Evolutionary conservation across 257 asterid genomes (phyloP).

Genomic region (Nyctanthes arbortristis): DNA sequence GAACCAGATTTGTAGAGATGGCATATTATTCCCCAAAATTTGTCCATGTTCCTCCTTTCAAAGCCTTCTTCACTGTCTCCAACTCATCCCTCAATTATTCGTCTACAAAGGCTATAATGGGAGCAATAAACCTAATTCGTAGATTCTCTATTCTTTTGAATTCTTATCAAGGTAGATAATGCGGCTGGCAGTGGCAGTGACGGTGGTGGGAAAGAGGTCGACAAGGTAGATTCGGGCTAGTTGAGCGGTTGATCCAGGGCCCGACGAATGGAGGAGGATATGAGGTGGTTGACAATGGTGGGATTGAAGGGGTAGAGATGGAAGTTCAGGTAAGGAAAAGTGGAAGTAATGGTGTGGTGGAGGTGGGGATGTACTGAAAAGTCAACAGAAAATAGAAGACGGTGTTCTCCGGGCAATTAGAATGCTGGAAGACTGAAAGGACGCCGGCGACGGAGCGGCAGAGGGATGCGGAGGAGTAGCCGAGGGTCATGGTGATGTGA

Average conservation of each 20-base stretch:
- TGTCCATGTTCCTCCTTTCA: conserved; percentile 39
- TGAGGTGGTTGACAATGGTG: conserved; percentile 57
- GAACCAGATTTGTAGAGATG: too few species aligned
- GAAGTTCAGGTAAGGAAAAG: conserved; percentile 82
- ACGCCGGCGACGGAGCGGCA: conserved; percentile 90
- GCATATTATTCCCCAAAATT: conserved; percentile 2
- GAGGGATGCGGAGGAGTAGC: conserved; percentile 84
- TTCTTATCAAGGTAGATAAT: conserved; percentile 78
- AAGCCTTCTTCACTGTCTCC: conserved; percentile 32
- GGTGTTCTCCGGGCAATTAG: conserved; percentile 81
- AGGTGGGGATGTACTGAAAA: conserved; percentile 51
- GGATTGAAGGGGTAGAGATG: conserved; percentile 73
- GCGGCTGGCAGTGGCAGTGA: too few species aligned
- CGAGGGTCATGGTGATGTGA: conserved; percentile 88
- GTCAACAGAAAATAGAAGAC: conserved; percentile 76
- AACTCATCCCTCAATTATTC: conserved; percentile 34
- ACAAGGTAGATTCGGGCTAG: conserved; percentile 91
- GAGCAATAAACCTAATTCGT: conserved; percentile 73
- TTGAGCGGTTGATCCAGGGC: conserved; percentile 91
- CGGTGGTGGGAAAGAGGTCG: conserved; percentile 57
- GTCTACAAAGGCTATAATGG: conserved; percentile 45
- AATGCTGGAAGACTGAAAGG: conserved; percentile 84
- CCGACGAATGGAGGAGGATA: conserved; percentile 82
- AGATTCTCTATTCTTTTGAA: conserved; percentile 65
- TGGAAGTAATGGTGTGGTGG: conserved; percentile 52